Percentiles rank a stretch among this genome's conserved stretches.
phyloP scores from a whole-genome alignment of 2,329 filamentous ascomycete species.

The Cylindrodendrum hubeiense region DNA sequence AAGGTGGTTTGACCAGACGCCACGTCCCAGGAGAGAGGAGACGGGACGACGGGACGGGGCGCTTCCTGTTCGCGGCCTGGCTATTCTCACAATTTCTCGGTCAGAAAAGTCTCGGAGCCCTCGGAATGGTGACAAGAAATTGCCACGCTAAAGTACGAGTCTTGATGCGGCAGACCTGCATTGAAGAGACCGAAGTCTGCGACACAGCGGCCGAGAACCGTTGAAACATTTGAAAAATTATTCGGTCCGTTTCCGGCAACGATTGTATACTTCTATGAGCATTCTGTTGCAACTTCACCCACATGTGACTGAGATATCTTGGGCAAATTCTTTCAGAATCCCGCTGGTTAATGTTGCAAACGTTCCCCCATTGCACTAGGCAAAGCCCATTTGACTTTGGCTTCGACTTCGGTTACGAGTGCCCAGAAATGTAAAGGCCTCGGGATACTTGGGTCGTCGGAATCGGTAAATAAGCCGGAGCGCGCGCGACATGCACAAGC shows the following conservation, averaged over 20 bases:
- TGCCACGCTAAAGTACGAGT: neutral
- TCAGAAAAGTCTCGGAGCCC: neutral
- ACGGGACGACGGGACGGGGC: conserved; percentile 11
- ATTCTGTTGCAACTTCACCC: neutral
- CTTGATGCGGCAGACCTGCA: neutral
- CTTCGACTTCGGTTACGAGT: neutral
- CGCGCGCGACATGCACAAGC: conserved; percentile 10
- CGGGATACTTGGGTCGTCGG: conserved; percentile 1
- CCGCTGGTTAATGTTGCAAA: neutral
- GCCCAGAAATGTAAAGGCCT: neutral
- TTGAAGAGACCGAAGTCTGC: neutral
- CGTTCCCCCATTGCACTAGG: neutral
- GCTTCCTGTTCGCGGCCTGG: neutral
- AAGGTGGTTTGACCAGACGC: neutral
- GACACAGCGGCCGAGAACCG: neutral
- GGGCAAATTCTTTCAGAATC: neutral
- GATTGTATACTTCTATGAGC: neutral
- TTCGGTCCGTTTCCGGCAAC: neutral
- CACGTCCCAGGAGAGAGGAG: neutral
- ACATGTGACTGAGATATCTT: neutral
- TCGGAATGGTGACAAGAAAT: neutral
- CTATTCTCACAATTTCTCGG: neutral
- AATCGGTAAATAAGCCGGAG: conserved; percentile 16
- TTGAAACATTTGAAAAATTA: neutral
- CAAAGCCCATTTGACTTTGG: neutral